Base-by-base conservation (phyloP, 495 filamentous ascomycete species). In the Lophiotrema nucula region DNA sequence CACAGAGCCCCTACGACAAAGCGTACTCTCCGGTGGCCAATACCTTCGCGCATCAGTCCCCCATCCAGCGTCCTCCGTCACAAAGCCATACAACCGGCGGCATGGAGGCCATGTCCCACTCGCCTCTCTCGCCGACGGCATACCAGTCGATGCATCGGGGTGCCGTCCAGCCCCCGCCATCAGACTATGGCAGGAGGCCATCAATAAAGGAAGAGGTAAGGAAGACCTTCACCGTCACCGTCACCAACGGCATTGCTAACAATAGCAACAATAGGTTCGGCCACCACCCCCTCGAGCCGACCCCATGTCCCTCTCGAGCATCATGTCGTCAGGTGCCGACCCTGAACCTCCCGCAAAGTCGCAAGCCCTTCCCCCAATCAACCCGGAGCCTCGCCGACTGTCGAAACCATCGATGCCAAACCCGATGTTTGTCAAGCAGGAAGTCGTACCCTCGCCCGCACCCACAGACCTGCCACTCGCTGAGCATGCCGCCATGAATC, bases 271-370 rank as follows among this genome's bases (percentile, higher is more conserved):
- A 39, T 24, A 62, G 59, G 44, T 56, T 16, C 58, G 55, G 41
- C 50, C 58, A 27, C 66, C 64, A 6, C 19, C 51, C 23, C 19
- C 58, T 33, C 49, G 56, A 49, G 64, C 61, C 23, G 86, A 92
- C 72, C 87, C 90, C 13, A 96, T 96, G 90, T 89, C 89, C 2
- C 90, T 96, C 62, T 90, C 89, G 27, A 93, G 88, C 68, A 95
- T 96, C 52, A 81, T 96, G 31, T 91, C 89, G 1, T 56, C 58
- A 10, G 85, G 79, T 56, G 81, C 87, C 22, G 72, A 77, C 16
- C 71, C 77, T 67, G 88, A 89, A 41, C 79, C 58, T 77, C 80
- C 1, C 71, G 69, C 64, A 74, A 73, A 55, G 69, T 60, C 41
- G 69, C 69, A 38, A 73, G 76, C 41, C 61, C 70, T 22, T 67